These are phyloP conservation scores for Saturnispora besseyi DNA, from an alignment of 805 yeast genomes.

Conservation along the genomic window DNA sequence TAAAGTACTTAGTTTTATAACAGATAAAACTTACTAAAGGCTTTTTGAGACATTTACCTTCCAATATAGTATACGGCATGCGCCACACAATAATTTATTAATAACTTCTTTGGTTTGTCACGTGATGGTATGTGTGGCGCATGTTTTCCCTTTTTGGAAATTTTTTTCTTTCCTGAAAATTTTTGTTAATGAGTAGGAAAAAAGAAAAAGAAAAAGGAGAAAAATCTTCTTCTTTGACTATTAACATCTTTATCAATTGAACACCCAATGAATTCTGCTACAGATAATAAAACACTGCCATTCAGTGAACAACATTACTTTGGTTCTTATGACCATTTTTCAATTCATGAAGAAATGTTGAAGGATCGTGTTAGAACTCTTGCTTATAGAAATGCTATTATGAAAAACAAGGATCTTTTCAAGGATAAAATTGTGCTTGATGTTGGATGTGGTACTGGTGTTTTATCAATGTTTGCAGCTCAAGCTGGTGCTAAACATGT, in stretches of 20 bases:
- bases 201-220: background rate
- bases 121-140: background rate
- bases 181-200: background rate
- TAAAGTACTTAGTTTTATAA: background rate
- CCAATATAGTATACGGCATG: background rate
- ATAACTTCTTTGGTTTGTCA: background rate
- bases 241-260: background rate
- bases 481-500: conserved; percentile 99
- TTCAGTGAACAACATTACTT: conserved; percentile 88
- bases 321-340: conserved; percentile 91
- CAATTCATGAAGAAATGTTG: conserved; percentile 98
- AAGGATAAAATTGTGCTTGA: conserved; percentile 91
- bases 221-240: no score
- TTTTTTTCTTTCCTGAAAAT: background rate
- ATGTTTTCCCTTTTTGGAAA: background rate
- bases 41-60: background rate
- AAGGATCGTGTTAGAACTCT: conserved; percentile 91
- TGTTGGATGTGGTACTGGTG: conserved; percentile 99
- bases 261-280: conserved; percentile 39
- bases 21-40: background rate
- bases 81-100: background rate
- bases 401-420: conserved; percentile 79
- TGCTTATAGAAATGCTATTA: conserved; percentile 85
- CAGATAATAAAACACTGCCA: conserved; percentile 55
- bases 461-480: conserved; percentile 95